Conservation (phyloP, 2,329 filamentous ascomycete species). For the Magnaporthiopsis incrustans region DNA sequence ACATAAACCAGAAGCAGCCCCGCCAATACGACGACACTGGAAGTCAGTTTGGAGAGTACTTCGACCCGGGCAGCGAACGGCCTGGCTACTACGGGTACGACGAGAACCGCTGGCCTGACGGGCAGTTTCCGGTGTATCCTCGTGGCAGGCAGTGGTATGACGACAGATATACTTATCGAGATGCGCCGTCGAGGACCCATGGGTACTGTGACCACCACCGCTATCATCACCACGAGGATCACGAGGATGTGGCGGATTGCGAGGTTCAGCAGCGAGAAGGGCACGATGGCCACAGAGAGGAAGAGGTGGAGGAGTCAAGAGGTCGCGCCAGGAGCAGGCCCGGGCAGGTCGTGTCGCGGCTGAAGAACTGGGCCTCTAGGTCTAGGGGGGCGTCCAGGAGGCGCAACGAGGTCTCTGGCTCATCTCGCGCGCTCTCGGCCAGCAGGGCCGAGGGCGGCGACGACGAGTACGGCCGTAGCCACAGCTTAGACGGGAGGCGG, state of each 20-base stretch:
- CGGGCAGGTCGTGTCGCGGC: background rate
- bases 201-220: background rate
- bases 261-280: background rate
- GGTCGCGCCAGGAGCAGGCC: background rate
- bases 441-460: too few relatives aligned
- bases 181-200: background rate
- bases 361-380: background rate
- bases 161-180: slow-evolving; percentile 2
- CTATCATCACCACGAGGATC: background rate
- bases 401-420: background rate
- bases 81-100: background rate
- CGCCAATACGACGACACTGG: background rate
- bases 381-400: background rate
- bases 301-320: background rate
- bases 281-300: background rate
- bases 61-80: background rate
- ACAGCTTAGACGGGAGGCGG: background rate
- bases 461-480: background rate
- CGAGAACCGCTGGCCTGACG: background rate
- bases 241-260: too few relatives aligned
- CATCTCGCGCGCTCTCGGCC: background rate
- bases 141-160: slow-evolving; percentile 5
- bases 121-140: background rate
- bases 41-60: background rate
- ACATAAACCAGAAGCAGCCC: background rate